Base-by-base conservation (phyloP, 495 filamentous ascomycete genomes). In the Penicillium robsamsonii region DNA sequence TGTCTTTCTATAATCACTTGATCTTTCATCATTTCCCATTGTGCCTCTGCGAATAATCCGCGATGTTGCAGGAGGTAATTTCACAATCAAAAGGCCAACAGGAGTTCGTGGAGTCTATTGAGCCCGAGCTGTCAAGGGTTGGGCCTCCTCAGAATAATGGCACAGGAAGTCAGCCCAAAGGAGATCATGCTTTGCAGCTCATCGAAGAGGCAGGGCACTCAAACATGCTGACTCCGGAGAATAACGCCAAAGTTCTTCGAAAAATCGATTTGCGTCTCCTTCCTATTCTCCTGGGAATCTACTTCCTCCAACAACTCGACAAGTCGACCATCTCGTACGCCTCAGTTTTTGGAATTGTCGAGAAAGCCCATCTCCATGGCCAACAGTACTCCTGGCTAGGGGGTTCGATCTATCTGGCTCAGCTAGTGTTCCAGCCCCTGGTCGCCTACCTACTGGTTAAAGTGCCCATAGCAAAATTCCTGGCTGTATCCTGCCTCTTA, bases 251-350 rank as follows among this genome's bases (percentile, higher is more conserved):
- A 29, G 72, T 76, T 22, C 68, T 83, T 44, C 69, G 73, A 22
- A 77, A 78, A 63, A 85, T 85, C 43, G 82, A 85, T 57, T 60
- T 74, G 37, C 68, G 79, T 47, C 50, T 85, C 5, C 75, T 85
- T 58, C 82, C 82, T 3, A 75, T 79, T 47, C 62, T 77, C 3
- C 51, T 74, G 9, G 68, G 65, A 9, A 72, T 76, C 45, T 77
- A 76, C 60, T 74, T 74, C 47, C 63, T 85, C 4, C 79, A 83
- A 44, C 80, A 79, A 56, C 72, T 84, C 20, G 82, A 85, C 68
- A 84, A 84, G 55, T 79, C 80, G 3, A 81, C 80, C 1, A 70
- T 84, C 3, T 77, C 77, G 5, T 84, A 83, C 65, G 80, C 77
- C 0, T 74, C 70, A 7, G 69, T 80, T 33, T 82, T 83, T 65